Percentiles rank a stretch among this genome's conserved stretches.
Conservation (phyloP, 2,329 filamentous ascomycete genomes). For the Colletotrichum phormii region DNA sequence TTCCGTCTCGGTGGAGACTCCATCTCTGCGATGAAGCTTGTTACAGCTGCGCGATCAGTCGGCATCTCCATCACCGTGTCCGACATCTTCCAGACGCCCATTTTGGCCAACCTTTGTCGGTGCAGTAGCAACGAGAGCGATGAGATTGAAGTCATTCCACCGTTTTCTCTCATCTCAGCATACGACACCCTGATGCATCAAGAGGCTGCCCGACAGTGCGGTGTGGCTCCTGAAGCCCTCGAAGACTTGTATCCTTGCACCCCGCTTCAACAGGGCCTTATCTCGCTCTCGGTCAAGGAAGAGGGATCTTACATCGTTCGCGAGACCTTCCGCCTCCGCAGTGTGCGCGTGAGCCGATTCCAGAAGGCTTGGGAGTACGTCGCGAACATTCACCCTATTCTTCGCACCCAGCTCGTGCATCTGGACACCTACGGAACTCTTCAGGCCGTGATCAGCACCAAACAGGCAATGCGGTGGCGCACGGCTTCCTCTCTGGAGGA, state of each 20-base stretch:
- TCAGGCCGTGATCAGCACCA: not conserved
- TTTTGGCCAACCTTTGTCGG: conserved; percentile 41
- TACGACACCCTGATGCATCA: not conserved
- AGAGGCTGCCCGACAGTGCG: not conserved
- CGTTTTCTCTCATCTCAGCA: conserved; percentile 52
- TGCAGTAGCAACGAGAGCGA: conserved; percentile 40
- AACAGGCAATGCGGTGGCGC: conserved; percentile 49
- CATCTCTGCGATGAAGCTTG: conserved; percentile 1
- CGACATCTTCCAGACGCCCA: conserved; percentile 46
- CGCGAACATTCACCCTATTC: not conserved
- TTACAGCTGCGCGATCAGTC: not conserved
- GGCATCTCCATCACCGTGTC: not conserved
- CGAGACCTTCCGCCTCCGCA: not conserved
- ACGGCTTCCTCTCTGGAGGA: not conserved
- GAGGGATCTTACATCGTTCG: conserved; percentile 41
- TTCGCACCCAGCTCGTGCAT: not conserved
- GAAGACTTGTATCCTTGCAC: conserved; percentile 54
- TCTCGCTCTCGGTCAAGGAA: conserved; percentile 50
- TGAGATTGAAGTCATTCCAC: conserved; percentile 32
- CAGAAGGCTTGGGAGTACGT: not conserved
- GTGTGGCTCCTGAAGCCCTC: not conserved
- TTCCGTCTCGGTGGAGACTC: not conserved
- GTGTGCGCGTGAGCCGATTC: not conserved
- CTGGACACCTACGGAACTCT: not conserved
- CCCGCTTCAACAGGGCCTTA: conserved; percentile 53